Evolutionary conservation across 2,329 filamentous ascomycete species (phyloP), one percentile per base, ranked within the genome.

Genomic region (Talaromyces sp.): DNA sequence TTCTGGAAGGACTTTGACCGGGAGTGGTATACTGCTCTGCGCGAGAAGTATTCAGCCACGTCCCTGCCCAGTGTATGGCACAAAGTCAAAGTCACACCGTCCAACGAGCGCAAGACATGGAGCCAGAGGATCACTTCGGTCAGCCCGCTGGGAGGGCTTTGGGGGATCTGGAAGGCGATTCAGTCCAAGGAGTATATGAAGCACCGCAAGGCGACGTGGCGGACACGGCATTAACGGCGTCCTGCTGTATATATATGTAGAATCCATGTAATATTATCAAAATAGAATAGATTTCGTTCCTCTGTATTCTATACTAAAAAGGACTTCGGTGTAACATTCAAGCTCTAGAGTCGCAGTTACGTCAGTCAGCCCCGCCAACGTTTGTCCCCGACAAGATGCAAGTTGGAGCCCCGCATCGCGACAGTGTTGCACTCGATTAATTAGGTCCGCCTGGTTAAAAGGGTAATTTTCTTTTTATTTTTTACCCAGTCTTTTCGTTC

Each of bases 1-100:
- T 79, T 80, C 64, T 80, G 77, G 77, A 58, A 64, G 6, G 74
- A 76, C 53, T 78, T 78, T 62, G 72, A 79, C 58, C 70, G 70
- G 46, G 62, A 67, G 2, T 66, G 66, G 65, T 78, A 79, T 49
- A 73, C 76, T 41, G 64, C 55, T 7, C 58, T 79, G 64, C 67
- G 77, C 8, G 64, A 65, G 31, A 78, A 75, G 59, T 78, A 78
- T 58, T 63, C 70, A 55, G 77, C 77, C 6, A 63, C 64, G 8
- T 58, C 65, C 5, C 62, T 77, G 29, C 74, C 74, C 2, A 71
- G 64, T 58, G 67, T 75, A 3, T 77, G 71, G 67, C 71, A 76
- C 14, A 77, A 77, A 59, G 73, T 77, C 9, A 62, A 38, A 19
- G 58, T 60, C 31, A 53, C 27, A 5, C 49, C 55, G 38, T 19